Evolutionary conservation across 257 asterid genomes (phyloP), one percentile per base, ranked within the genome.

Genomic region (Solanum commersonii): DNA sequence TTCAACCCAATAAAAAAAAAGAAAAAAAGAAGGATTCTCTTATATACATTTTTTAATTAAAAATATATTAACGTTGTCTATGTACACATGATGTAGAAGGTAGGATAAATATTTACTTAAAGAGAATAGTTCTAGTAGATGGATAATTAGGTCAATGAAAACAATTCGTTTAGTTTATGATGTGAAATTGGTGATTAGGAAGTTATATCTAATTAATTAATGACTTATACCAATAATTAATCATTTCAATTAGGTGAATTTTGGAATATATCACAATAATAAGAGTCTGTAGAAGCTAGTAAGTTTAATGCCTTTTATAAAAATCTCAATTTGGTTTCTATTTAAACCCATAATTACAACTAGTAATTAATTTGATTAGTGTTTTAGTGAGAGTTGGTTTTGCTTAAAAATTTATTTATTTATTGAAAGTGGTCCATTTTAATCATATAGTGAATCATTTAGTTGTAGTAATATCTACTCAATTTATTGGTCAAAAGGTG

Each of bases 111-210:
- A 27, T 86, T 35, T 86, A 14, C 12, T n/a, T 25, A 25, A 29
- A 67, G 20, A 29, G 31, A 67, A 34, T 52, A 86, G 72, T 82
- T 34, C 81, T 73, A 91, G 93, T 89, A 89, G 95, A 77, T 94
- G 93, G 93, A 93, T 67, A n/a, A 65, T 92, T 94, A 95, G 98
- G 98, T 94, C 91, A 31, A 89, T 87, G 96, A 93, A 91, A 94
- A 93, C 87, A 91, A 94, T 90, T 31, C 88, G 90, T 90, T 91
- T 91, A 87, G 85, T 81, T 46, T 86, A 67, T 86, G 84, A 86
- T 89, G 77, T 83, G 22, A 46, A 89, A 87, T 68, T 84, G 89
- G 27, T 90, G 91, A 93, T 90, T 89, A 86, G 8, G 70, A 82
- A 88, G 91, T 89, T 79, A 83, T 77, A 92, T 88, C 92, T 85